Evolutionary conservation across 441 rosid species (phyloP), one percentile per base, ranked within the genome.

Genomic region (Syzygium syzygioides): DNA sequence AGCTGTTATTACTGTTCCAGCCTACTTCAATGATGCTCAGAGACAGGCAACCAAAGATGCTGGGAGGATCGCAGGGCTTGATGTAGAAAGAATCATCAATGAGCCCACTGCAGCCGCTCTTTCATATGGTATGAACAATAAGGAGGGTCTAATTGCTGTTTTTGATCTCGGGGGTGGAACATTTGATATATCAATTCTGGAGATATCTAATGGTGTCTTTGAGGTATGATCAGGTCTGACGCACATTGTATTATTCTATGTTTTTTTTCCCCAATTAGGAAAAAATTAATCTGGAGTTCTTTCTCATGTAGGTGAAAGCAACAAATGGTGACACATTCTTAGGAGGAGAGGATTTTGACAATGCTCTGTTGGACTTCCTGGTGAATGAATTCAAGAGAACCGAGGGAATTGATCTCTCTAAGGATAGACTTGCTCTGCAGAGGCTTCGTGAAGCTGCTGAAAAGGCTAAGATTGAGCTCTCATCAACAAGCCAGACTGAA

Each of bases 71-170:
- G 68, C 89, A 32, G 89, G 89, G 12, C 87, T 88, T 48, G 89
- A 88, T 55, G 89, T 88, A 55, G 84, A 88, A 84, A 88, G 89
- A 85, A 88, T 88, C 64, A 88, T 88, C 87, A 88, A 88, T n/a
- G 89, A 88, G 66, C 89, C 89, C 84, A 88, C 89, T 50, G 89
- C 89, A 59, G 89, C 89, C 66, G 89, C 89, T 9, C 89, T 88
- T 28, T 88, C 89, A 25, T 88, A 88, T 60, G 89, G 89, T 17
- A 85, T 85, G 89, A 88, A 85, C 87, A 88, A 88, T 57, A 88
- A 88, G 79, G 89, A 88, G 79, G 89, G 89, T 55, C 89, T 88
- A 54, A 88, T 88, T 84, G 89, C 89, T 52, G 89, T 88, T 32
- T 88, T 88, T 55, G 89, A 88, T 55, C 89, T 88, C 5, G 89